Evolutionary conservation across 1,139 yeast genomes (phyloP).

Genomic region (Protomyces arabidopsidicola): DNA sequence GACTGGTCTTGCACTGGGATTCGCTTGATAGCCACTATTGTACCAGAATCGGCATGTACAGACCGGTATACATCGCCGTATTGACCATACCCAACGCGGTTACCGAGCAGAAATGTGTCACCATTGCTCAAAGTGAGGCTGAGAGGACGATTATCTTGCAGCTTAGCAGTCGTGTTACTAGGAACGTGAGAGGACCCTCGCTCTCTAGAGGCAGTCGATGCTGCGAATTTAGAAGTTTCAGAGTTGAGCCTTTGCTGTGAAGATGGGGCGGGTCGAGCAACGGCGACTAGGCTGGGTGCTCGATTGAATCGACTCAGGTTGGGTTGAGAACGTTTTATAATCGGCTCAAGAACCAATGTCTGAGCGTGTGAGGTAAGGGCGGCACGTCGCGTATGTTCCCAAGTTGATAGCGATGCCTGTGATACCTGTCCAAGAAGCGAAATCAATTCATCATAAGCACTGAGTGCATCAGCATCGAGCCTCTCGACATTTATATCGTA

Average conservation of each 20-base stretch:
- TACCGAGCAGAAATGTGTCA: conserved; percentile 41
- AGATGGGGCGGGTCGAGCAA: not conserved
- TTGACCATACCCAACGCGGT: conserved; percentile 71
- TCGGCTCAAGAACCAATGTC: not conserved
- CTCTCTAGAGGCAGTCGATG: not conserved
- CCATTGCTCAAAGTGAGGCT: not conserved
- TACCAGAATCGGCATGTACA: conserved; percentile 57
- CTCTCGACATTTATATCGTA: not conserved
- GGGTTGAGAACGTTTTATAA: not conserved
- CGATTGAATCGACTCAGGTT: not conserved
- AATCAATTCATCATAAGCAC: not conserved
- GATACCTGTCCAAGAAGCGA: not conserved
- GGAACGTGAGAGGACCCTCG: not conserved
- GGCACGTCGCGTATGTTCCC: not conserved
- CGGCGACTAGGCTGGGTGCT: not conserved
- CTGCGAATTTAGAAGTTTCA: not conserved
- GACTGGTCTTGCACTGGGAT: conserved; percentile 41
- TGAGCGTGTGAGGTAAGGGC: not conserved
- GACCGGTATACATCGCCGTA: conserved; percentile 72
- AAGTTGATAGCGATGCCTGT: not conserved
- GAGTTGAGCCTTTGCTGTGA: not conserved
- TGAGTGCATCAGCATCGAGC: not conserved
- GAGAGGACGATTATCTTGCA: not conserved
- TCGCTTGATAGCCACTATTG: conserved; percentile 79
- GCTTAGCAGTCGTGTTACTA: not conserved